Evolutionary conservation across 2,329 filamentous ascomycete genomes (phyloP).

Genomic region (Stachybotrys chlorohalonatus): DNA sequence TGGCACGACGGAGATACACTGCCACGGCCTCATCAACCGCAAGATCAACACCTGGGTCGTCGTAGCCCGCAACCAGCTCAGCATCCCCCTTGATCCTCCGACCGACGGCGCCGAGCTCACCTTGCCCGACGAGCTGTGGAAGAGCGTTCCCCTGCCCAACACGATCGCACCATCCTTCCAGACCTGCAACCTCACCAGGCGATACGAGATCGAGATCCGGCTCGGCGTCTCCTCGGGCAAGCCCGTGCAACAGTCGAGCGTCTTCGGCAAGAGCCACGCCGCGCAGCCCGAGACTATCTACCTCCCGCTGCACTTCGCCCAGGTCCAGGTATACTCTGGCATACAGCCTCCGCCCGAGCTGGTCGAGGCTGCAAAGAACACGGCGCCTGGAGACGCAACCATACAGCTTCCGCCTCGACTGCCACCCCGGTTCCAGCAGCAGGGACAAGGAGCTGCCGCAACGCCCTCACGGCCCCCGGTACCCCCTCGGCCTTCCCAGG

Average conservation of each 20-base stretch:
- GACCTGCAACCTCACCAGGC: slow-evolving; percentile 77
- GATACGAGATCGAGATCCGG: slow-evolving; percentile 76
- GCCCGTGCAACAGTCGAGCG: slow-evolving; percentile 21
- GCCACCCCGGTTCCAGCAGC: slow-evolving; percentile 23
- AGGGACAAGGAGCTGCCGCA: slow-evolving; percentile 8
- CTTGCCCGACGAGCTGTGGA: slow-evolving; percentile 68
- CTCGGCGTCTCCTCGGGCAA: slow-evolving; percentile 70
- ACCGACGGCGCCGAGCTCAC: slow-evolving; percentile 52
- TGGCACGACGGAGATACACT: slow-evolving; percentile 69
- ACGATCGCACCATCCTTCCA: slow-evolving; percentile 80
- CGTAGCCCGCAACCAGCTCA: slow-evolving; percentile 60
- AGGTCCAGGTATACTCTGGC: slow-evolving; percentile 75
- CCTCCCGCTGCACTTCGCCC: slow-evolving; percentile 67
- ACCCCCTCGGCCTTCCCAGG: slow-evolving; percentile 24
- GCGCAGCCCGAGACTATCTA: slow-evolving; percentile 59
- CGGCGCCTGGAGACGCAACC: slow-evolving; percentile 29
- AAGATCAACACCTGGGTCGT: slow-evolving; percentile 72
- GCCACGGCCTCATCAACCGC: slow-evolving; percentile 62
- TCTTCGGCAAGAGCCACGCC: slow-evolving; percentile 8
- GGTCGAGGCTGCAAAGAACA: slow-evolving; percentile 45
- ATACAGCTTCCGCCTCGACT: slow-evolving; percentile 22
- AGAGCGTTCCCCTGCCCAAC: slow-evolving; percentile 62
- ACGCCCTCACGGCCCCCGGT: slow-evolving; percentile 9
- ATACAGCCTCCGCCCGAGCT: slow-evolving; percentile 73
- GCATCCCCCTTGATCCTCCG: slow-evolving; percentile 55